A percentile compares a stretch with the other conserved stretches of the same genome.
Evolutionary conservation across 257 asterid species (phyloP).

Genomic region (Thymus mandschuricus): DNA sequence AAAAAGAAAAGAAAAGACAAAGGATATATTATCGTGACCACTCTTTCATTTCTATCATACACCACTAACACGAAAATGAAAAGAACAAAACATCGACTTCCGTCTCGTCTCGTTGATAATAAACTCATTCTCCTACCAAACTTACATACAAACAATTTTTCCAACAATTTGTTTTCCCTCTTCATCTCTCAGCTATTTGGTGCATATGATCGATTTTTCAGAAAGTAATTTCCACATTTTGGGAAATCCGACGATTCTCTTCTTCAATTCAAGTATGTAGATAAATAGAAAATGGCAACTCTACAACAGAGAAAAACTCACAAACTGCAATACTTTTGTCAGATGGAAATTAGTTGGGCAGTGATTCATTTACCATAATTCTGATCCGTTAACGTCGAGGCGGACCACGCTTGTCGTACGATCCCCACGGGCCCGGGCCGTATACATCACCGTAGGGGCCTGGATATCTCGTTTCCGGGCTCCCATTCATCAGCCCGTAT

Average conservation of each 20-base stretch:
- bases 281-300: background rate
- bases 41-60: no score
- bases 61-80: no score
- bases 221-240: background rate
- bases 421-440: conserved; percentile 55
- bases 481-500: conserved; percentile 66
- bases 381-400: conserved; percentile 47
- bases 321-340: background rate
- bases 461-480: conserved; percentile 75
- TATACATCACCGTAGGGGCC: conserved; percentile 58
- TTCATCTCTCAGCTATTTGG: background rate
- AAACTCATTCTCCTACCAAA: no score
- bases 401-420: conserved; percentile 63
- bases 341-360: background rate
- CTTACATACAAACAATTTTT: background rate
- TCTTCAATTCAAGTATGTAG: background rate
- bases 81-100: no score
- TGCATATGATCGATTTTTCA: background rate
- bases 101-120: no score
- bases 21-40: no score
- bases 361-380: conserved; percentile 16
- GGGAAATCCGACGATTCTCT: background rate
- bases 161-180: no score
- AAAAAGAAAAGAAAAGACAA: no score
- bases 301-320: background rate